Evolutionary conservation across 1,284 basidiomycete genomes (phyloP).

Genomic region (Moniliella sp.): DNA sequence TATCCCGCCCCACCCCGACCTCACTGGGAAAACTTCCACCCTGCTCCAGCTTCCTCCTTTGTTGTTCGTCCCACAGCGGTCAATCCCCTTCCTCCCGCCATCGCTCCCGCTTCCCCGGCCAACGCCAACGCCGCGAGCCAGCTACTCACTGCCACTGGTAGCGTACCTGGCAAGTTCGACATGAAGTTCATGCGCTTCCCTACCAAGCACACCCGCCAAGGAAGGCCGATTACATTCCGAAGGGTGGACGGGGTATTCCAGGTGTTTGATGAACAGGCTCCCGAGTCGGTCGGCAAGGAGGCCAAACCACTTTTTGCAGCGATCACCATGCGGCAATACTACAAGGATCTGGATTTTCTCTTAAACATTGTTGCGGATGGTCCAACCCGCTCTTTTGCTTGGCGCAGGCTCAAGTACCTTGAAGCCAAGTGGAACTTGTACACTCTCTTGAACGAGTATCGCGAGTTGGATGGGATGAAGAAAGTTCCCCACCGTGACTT

Average conservation of each 20-base stretch:
- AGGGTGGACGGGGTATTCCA: slow-evolving; percentile 28
- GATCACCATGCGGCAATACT: slow-evolving; percentile 77
- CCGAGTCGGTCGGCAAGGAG: not conserved
- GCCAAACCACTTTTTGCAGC: slow-evolving; percentile 48
- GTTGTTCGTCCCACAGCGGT: slow-evolving; percentile 12
- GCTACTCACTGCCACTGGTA: slow-evolving; percentile 28
- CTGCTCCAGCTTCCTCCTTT: slow-evolving; percentile 26
- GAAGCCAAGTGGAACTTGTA: slow-evolving; percentile 92
- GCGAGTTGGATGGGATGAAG: slow-evolving; percentile 92
- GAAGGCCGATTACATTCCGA: slow-evolving; percentile 9
- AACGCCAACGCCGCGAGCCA: slow-evolving; percentile 27
- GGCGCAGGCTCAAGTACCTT: slow-evolving; percentile 71
- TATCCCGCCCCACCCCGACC: slow-evolving; percentile 30
- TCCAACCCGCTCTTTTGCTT: slow-evolving; percentile 87
- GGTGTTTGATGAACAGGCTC: slow-evolving; percentile 11
- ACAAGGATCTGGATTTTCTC: slow-evolving; percentile 71
- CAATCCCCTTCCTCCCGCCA: slow-evolving; percentile 18
- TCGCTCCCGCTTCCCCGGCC: slow-evolving; percentile 26
- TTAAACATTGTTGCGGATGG: slow-evolving; percentile 54
- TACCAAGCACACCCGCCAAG: slow-evolving; percentile 7
- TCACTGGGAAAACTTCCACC: slow-evolving; percentile 31
- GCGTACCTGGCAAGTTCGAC: slow-evolving; percentile 22
- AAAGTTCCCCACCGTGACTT: slow-evolving; percentile 51
- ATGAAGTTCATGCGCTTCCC: slow-evolving; percentile 14
- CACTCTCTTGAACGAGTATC: slow-evolving; percentile 70